These are phyloP conservation scores for Euphorbia neoarborescens DNA, from an alignment of 441 rosid genomes.

Conservation along the genomic window DNA sequence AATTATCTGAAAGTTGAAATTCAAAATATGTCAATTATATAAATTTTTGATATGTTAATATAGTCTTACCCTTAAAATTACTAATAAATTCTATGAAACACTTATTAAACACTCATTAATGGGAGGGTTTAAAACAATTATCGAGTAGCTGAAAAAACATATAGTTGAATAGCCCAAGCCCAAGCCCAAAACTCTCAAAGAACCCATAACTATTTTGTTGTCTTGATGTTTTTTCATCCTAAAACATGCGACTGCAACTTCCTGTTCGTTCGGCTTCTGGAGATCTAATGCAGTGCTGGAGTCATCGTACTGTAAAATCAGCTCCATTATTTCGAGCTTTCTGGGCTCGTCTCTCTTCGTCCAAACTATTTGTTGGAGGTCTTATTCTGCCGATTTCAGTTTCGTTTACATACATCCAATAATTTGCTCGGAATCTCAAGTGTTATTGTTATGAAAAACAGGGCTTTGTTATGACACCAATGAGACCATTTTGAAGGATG, in stretches of 20 bases:
- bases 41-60: no score
- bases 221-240: not conserved
- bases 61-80: no score
- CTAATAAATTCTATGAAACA: no score
- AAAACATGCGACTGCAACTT: not conserved
- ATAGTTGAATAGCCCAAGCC: no score
- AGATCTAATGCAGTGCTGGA: not conserved
- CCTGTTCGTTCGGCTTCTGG: not conserved
- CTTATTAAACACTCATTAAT: no score
- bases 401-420: no score
- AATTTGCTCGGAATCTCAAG: not conserved
- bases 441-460: constrained; percentile 16
- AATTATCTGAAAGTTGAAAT: no score
- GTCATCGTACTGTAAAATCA: not conserved
- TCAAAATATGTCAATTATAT: no score
- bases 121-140: no score
- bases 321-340: not conserved
- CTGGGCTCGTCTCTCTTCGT: constrained; percentile 21
- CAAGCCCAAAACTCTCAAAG: no score
- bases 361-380: constrained; percentile 61
- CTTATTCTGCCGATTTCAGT: not conserved
- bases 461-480: constrained; percentile 63
- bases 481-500: constrained; percentile 47
- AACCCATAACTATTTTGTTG: no score
- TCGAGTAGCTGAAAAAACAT: no score